Base-by-base conservation (phyloP, 73 alveolate species). In the Paramecium tetraurelia region DNA sequence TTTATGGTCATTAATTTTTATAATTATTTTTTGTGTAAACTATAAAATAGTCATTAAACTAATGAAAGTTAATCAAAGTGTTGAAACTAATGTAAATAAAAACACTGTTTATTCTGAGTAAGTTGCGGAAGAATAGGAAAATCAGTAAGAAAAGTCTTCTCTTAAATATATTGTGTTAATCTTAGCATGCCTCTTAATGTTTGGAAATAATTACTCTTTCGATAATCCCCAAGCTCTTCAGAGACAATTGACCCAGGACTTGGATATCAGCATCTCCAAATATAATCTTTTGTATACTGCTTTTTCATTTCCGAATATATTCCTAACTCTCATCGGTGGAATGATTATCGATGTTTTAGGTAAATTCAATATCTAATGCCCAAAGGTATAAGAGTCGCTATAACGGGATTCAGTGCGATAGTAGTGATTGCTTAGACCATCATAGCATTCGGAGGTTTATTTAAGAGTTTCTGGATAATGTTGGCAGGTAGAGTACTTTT, bases 171-270 rank as follows among this genome's bases (percentile, higher is more conserved):
- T 80, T 11, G 53, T 43, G 16, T 80, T 80, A 80, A 35, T 80
- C n/a, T 80, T 80, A 80, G 90, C 90, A 40, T 80, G 90, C 27
- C 44, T 80, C 44, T 44, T 80, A 24, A 80, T 80, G 90, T 80
- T 80, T 80, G 90, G 90, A 41, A 80, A 80, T 7, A 80, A 80
- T 48, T 80, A 41, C 44, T 80, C 90, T 40, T 80, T 80, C 48
- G 90, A 80, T 80, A 80, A 80, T 80, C 90, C 90, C 7, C n/a
- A 80, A 80, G 90, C 90, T 18, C 44, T 80, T 8, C 9, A 80
- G 44, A 48, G 63, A 24, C 27, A 80, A 48, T 24, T 80, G 14
- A 41, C 70, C 5, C 11, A 40, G 24, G 90, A 80, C 12, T 22
- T 80, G 6, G 27, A 80, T 24, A 40, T 80, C 5, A 80, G 48